Conservation (phyloP, 2,329 filamentous ascomycete species). For the Didymella sp. region DNA sequence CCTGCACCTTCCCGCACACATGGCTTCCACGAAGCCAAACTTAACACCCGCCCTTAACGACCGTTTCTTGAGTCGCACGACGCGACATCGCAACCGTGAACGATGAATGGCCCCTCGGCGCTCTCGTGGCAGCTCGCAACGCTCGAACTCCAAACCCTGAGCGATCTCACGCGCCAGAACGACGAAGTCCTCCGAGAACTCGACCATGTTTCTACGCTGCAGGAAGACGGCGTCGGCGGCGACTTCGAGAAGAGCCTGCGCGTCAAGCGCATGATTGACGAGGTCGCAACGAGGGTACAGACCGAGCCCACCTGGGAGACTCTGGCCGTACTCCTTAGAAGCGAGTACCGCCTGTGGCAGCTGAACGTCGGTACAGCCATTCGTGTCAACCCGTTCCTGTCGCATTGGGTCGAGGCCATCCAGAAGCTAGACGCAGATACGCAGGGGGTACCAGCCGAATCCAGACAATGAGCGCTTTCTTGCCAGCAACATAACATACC, state of each 20-base stretch:
- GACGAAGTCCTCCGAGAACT: conserved; percentile 24
- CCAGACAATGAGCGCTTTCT: not conserved
- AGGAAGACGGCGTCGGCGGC: conserved; percentile 15
- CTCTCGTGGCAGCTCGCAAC: conserved; percentile 35
- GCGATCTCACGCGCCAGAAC: conserved; percentile 28
- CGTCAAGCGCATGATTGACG: conserved; percentile 45
- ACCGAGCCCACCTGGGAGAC: conserved; percentile 27
- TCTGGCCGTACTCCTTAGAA: conserved; percentile 43
- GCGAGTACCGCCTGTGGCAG: conserved; percentile 47
- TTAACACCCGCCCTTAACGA: conserved; percentile 15
- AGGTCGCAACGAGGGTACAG: conserved; percentile 30
- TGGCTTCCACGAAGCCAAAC: conserved; percentile 26
- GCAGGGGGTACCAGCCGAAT: not conserved
- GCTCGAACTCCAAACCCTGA: conserved; percentile 34
- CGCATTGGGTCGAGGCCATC: conserved; percentile 51
- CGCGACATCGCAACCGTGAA: conserved; percentile 27
- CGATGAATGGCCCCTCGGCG: conserved; percentile 39
- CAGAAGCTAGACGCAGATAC: conserved; percentile 24
- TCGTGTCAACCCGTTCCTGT: conserved; percentile 48
- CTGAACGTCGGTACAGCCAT: conserved; percentile 41
- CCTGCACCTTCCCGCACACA: conserved; percentile 24
- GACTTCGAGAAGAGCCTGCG: conserved; percentile 40
- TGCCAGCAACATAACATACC: conserved; percentile 14
- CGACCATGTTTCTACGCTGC: conserved; percentile 9
- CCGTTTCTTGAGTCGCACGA: conserved; percentile 24